Conservation (phyloP, 176 grass and related monocot species). For the Canna indica region DNA sequence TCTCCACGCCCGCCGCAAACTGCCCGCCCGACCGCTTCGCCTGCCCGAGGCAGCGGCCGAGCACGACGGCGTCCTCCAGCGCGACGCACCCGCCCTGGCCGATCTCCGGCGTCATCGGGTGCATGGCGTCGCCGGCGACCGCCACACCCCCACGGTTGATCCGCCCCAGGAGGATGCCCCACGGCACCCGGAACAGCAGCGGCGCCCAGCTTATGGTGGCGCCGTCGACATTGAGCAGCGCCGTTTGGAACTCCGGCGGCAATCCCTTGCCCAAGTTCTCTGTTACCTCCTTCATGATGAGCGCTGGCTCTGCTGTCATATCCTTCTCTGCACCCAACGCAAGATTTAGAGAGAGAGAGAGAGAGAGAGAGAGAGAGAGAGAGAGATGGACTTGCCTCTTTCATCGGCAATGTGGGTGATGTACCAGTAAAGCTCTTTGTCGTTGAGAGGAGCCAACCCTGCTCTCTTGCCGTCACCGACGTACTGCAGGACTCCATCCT, state of each 20-base stretch:
- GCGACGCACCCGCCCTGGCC: slow-evolving; percentile 27
- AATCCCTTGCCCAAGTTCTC: slow-evolving; percentile 15
- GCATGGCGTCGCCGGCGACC: slow-evolving; percentile 33
- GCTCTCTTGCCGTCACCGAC: slow-evolving; percentile 14
- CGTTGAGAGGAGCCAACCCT: slow-evolving; percentile 20
- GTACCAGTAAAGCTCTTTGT: slow-evolving; percentile 33
- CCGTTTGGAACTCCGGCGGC: slow-evolving; percentile 1
- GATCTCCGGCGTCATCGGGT: slow-evolving; percentile 22
- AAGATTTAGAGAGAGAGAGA: no score
- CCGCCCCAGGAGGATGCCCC: slow-evolving; percentile 21
- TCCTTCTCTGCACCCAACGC: slow-evolving; percentile 23
- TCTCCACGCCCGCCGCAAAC: slow-evolving; percentile 13
- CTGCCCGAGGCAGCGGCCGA: slow-evolving; percentile 16
- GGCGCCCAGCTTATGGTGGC: slow-evolving; percentile 18
- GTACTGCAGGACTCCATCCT: slow-evolving; percentile 18
- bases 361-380: not conserved
- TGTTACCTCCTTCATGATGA: slow-evolving; percentile 11
- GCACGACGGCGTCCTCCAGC: slow-evolving; percentile 33
- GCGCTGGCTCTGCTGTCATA: slow-evolving; percentile 15
- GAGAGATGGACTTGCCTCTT: slow-evolving; percentile 8
- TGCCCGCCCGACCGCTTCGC: not conserved
- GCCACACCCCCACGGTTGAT: slow-evolving; percentile 12
- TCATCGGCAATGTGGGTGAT: slow-evolving; percentile 20
- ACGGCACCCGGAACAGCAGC: slow-evolving; percentile 19
- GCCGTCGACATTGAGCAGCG: slow-evolving; percentile 3